phyloP scores from a whole-genome alignment of 768 basidiomycete species.

The Naematelia aurantialba region DNA sequence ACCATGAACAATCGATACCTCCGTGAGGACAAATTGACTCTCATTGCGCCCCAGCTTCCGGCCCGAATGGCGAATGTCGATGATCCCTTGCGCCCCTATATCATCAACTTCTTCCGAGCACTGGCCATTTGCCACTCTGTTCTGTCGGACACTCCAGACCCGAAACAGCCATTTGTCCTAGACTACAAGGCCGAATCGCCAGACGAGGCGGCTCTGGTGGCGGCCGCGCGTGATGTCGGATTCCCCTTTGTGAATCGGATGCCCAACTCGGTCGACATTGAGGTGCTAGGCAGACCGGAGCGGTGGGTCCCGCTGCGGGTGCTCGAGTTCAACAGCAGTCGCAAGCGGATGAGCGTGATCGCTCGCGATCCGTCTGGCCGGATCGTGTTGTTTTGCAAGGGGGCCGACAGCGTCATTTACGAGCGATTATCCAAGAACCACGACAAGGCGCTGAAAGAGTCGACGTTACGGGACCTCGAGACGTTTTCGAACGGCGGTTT shows the following conservation, averaged over 20 bases:
- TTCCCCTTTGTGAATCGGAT: conserved; percentile 80
- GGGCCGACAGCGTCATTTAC: conserved; percentile 95
- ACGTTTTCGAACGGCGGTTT: conserved; percentile 87
- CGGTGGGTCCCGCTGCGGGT: conserved; percentile 72
- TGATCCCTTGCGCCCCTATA: conserved; percentile 61
- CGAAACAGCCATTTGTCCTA: conserved; percentile 61
- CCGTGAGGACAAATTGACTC: conserved; percentile 74
- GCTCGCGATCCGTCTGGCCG: conserved; percentile 78
- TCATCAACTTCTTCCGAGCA: conserved; percentile 87
- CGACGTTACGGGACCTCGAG: conserved; percentile 84
- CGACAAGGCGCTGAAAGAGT: conserved; percentile 67
- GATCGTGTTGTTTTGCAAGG: conserved; percentile 85
- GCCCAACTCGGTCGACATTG: conserved; percentile 75
- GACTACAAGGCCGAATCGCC: conserved; percentile 96
- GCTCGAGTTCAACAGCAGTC: conserved; percentile 88
- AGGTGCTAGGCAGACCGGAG: conserved; percentile 85
- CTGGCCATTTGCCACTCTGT: conserved; percentile 92
- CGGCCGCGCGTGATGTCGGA: conserved; percentile 84
- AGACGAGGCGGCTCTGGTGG: conserved; percentile 91
- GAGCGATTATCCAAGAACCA: conserved; percentile 73
- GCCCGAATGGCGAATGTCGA: conserved; percentile 65
- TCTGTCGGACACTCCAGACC: conserved; percentile 66
- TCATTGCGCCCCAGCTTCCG: conserved; percentile 80
- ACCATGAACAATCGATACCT: conserved; percentile 84
- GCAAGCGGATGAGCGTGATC: conserved; percentile 93